Evolutionary conservation across 805 yeast genomes (phyloP).

Genomic region (Saturnispora mendoncae): DNA sequence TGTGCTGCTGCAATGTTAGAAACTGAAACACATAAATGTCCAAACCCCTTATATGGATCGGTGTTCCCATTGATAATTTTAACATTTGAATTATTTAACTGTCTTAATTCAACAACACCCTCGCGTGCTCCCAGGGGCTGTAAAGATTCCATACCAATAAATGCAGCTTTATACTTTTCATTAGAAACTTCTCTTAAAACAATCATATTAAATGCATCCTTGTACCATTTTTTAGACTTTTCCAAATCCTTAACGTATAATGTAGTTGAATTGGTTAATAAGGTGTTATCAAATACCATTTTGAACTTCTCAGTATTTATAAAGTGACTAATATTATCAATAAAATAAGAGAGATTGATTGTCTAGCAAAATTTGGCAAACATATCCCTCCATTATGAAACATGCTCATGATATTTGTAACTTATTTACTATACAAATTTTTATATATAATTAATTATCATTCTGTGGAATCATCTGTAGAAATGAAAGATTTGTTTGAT

Average conservation of each 20-base stretch:
- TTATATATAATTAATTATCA: background rate
- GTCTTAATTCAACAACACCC: conserved; percentile 78
- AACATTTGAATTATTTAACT: conserved; percentile 50
- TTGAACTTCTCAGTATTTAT: no score
- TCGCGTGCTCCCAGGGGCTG: conserved; percentile 32
- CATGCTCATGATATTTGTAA: background rate
- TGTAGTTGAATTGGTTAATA: conserved; percentile 58
- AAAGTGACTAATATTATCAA: background rate
- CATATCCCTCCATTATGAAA: background rate
- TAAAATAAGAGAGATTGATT: no score
- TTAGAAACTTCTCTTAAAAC: conserved; percentile 43
- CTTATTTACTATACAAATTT: background rate
- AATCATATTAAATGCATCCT: conserved; percentile 64
- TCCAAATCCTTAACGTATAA: conserved; percentile 78
- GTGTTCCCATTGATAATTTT: conserved; percentile 76
- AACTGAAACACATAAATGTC: conserved; percentile 86
- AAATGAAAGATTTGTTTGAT: background rate
- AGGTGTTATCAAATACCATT: conserved; percentile 27
- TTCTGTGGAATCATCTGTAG: no score
- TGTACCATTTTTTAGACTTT: conserved; percentile 63
- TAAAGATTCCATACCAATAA: conserved; percentile 48
- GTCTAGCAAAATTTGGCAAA: no score
- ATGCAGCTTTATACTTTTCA: conserved; percentile 58
- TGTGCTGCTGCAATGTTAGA: conserved; percentile 65
- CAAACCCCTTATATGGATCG: conserved; percentile 83